These are phyloP conservation scores for Conoideocrella luteorostrata DNA, from an alignment of 2,329 filamentous ascomycete species.

Conservation along the genomic window DNA sequence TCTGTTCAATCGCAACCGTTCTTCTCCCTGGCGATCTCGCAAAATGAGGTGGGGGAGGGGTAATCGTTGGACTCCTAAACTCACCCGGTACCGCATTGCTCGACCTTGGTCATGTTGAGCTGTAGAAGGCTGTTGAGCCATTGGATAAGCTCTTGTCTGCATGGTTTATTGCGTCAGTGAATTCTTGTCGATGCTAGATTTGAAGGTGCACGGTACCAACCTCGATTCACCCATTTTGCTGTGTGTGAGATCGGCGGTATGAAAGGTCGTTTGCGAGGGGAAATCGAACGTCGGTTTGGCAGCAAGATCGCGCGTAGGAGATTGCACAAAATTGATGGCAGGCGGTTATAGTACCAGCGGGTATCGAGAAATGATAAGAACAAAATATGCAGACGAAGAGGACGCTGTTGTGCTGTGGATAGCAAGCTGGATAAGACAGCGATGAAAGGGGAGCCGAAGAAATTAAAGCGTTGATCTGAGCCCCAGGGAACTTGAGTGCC, in stretches of 20 bases:
- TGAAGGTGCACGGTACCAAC: slow-evolving; percentile 22
- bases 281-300: neutral
- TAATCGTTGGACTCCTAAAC: slow-evolving; percentile 13
- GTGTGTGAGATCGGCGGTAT: slow-evolving; percentile 10
- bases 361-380: slow-evolving; percentile 5
- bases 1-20: too few relatives aligned
- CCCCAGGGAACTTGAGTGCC: neutral
- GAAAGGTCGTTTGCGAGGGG: neutral
- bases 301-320: neutral
- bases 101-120: slow-evolving; percentile 96
- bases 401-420: slow-evolving; percentile 4
- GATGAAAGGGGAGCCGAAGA: slow-evolving; percentile 12
- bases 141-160: slow-evolving; percentile 87
- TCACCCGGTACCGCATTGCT: slow-evolving; percentile 97
- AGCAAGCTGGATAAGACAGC: slow-evolving; percentile 7
- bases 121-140: slow-evolving; percentile 98
- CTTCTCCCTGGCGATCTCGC: neutral
- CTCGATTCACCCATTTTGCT: slow-evolving; percentile 43
- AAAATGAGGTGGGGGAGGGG: slow-evolving; percentile 13
- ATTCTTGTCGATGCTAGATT: neutral
- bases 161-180: slow-evolving; percentile 15
- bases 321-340: neutral
- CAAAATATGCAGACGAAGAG: neutral
- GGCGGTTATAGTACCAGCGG: neutral
- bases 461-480: slow-evolving; percentile 7